A percentile compares a stretch with the other conserved stretches of the same genome.
Evolutionary conservation across 352 stramenopile species (phyloP).

Genomic region (Pythium sp.): DNA sequence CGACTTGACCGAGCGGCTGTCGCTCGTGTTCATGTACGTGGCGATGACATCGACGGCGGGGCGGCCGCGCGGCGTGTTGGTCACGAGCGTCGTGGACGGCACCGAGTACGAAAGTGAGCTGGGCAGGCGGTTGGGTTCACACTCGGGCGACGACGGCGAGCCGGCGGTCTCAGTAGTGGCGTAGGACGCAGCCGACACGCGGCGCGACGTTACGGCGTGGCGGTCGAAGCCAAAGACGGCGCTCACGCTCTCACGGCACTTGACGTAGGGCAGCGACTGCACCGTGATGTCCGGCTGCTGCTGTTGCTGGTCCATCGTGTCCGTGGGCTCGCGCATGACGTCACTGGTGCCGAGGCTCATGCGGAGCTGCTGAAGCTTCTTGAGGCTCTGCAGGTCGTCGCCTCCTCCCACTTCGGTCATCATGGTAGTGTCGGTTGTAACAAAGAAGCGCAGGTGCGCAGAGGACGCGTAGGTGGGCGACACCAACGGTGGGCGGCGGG

Average conservation of each 20-base stretch:
- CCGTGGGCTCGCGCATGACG: neutral
- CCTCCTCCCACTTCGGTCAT: slow-evolving; percentile 7
- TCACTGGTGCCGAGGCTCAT: neutral
- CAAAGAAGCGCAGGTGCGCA: slow-evolving; percentile 12
- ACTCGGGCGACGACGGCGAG: slow-evolving; percentile 23
- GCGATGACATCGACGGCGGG: slow-evolving; percentile 83
- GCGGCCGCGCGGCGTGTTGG: slow-evolving; percentile 63
- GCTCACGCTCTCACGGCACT: slow-evolving; percentile 47
- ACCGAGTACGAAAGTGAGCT: slow-evolving; percentile 75
- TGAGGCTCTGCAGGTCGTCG: slow-evolving; percentile 4
- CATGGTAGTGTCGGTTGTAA: slow-evolving; percentile 20
- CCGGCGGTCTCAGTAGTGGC: slow-evolving; percentile 25
- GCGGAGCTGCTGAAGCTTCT: slow-evolving; percentile 11
- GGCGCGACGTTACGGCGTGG: slow-evolving; percentile 23
- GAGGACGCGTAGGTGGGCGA: neutral
- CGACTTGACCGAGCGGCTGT: slow-evolving; percentile 72
- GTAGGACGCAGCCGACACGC: slow-evolving; percentile 43
- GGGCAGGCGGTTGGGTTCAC: slow-evolving; percentile 37
- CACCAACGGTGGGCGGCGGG: slow-evolving; percentile 21
- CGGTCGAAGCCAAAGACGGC: slow-evolving; percentile 58
- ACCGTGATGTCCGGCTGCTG: slow-evolving; percentile 29
- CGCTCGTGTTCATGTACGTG: slow-evolving; percentile 88
- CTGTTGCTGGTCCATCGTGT: neutral
- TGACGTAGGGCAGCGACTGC: slow-evolving; percentile 74
- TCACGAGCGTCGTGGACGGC: slow-evolving; percentile 48